Percentiles rank a stretch among this genome's conserved stretches.
phyloP scores from a whole-genome alignment of 139 green algal species.

The Closterium sp. region DNA sequence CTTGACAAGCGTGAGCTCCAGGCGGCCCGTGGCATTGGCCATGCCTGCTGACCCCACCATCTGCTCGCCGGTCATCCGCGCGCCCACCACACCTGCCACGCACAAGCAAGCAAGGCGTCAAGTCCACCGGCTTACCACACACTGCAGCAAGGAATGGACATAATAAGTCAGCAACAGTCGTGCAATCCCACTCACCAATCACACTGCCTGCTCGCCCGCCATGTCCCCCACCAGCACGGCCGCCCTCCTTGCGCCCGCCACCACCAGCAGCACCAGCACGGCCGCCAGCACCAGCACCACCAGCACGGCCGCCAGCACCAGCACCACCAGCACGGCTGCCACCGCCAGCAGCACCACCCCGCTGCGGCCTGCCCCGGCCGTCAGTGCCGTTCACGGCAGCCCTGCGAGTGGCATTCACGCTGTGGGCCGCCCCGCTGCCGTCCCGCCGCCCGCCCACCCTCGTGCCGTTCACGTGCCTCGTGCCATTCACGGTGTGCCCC shows the following conservation, averaged over 20 bases:
- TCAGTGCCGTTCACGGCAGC: too few relatives aligned
- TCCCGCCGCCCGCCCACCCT: too few relatives aligned
- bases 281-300: background rate
- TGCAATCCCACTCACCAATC: background rate
- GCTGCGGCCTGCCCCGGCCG: background rate
- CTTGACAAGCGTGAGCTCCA: background rate
- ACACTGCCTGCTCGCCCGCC: background rate
- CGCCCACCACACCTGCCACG: background rate
- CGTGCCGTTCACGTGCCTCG: background rate
- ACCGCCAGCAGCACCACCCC: background rate
- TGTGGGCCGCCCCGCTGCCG: too few relatives aligned
- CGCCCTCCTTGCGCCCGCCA: too few relatives aligned
- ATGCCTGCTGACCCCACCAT: background rate
- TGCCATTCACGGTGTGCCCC: background rate
- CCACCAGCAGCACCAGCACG: background rate
- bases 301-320: background rate
- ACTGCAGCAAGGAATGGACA: background rate
- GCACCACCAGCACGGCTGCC: background rate
- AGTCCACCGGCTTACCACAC: background rate
- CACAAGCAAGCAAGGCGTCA: background rate
- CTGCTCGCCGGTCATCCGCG: background rate
- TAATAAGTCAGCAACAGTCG: background rate
- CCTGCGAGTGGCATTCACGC: too few relatives aligned
- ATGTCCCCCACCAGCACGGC: background rate
- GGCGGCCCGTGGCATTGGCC: background rate